Percentiles rank a stretch among this genome's conserved stretches.
phyloP scores from a whole-genome alignment of 2,329 filamentous ascomycete species.

The Fusarium anthophilum region DNA sequence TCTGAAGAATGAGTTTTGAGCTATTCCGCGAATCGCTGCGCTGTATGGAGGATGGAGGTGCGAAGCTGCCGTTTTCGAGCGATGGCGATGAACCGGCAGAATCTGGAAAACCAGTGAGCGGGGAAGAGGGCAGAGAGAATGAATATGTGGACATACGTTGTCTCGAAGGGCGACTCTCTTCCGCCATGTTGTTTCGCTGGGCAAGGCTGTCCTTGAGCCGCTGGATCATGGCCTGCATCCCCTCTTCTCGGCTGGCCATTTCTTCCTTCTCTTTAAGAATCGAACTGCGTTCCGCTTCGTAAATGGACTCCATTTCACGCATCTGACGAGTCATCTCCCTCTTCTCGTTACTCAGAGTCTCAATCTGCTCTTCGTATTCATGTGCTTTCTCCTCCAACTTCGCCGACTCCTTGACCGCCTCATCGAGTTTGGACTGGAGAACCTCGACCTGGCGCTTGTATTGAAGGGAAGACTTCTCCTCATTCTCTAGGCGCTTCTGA shows the following conservation, averaged over 20 bases:
- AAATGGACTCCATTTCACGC: conserved; percentile 90
- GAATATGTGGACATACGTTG: conserved; percentile 58
- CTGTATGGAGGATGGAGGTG: conserved; percentile 83
- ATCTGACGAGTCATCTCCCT: conserved; percentile 84
- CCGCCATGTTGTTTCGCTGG: conserved; percentile 71
- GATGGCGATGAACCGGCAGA: conserved; percentile 69
- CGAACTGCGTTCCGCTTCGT: conserved; percentile 87
- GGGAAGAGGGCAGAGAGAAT: not conserved
- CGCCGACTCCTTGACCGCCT: conserved; percentile 82
- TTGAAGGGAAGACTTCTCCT: conserved; percentile 80
- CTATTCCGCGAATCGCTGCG: conserved; percentile 90
- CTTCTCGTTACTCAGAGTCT: conserved; percentile 84
- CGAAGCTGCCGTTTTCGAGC: conserved; percentile 81
- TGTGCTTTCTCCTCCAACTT: conserved; percentile 89
- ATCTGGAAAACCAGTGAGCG: conserved; percentile 36
- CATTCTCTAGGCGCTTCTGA: conserved; percentile 81
- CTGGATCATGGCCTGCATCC: conserved; percentile 90
- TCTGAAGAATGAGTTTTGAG: conserved; percentile 90
- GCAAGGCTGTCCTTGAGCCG: conserved; percentile 89
- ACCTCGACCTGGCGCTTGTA: conserved; percentile 86
- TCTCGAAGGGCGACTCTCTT: conserved; percentile 67
- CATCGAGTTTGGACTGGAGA: conserved; percentile 85
- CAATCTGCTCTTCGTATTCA: conserved; percentile 85
- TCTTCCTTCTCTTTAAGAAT: conserved; percentile 94
- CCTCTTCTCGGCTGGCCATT: conserved; percentile 83